A percentile compares a stretch with the other conserved stretches of the same genome.
Conservation (phyloP, 345 rosid species). For the Lepidium aucheri region DNA sequence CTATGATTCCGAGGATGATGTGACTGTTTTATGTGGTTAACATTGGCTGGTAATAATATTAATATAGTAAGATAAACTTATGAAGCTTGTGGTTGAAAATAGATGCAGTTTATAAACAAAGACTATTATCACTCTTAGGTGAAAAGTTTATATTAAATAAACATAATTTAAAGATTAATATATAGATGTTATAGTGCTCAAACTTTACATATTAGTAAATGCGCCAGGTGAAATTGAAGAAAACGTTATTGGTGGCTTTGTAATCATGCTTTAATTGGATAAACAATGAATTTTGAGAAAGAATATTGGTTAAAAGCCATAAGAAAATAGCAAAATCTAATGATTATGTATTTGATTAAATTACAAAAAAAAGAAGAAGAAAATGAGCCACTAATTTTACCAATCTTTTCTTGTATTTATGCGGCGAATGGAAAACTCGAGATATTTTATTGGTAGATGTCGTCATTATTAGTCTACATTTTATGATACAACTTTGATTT, state of each 20-base stretch:
- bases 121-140: neutral
- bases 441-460: neutral
- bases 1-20: conserved; percentile 2
- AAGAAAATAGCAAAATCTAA: neutral
- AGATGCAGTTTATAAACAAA: neutral
- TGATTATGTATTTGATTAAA: conserved; percentile 9
- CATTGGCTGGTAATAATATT: neutral
- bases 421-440: conserved; percentile 18
- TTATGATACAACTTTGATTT: no score
- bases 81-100: conserved; percentile 16
- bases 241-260: conserved; percentile 15
- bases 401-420: conserved; percentile 11
- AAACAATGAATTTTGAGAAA: neutral
- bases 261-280: conserved; percentile 5
- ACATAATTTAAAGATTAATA: neutral
- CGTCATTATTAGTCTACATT: neutral
- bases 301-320: neutral
- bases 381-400: conserved; percentile 9
- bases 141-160: neutral
- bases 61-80: neutral
- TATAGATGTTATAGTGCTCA: neutral
- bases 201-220: conserved; percentile 5
- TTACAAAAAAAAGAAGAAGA: neutral
- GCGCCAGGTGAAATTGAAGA: conserved; percentile 19
- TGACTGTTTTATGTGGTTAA: neutral